Percentiles rank a stretch among this genome's conserved stretches.
These are phyloP conservation scores for Phytopythium aichiense DNA, from an alignment of 352 stramenopile genomes.

Conservation along the genomic window DNA sequence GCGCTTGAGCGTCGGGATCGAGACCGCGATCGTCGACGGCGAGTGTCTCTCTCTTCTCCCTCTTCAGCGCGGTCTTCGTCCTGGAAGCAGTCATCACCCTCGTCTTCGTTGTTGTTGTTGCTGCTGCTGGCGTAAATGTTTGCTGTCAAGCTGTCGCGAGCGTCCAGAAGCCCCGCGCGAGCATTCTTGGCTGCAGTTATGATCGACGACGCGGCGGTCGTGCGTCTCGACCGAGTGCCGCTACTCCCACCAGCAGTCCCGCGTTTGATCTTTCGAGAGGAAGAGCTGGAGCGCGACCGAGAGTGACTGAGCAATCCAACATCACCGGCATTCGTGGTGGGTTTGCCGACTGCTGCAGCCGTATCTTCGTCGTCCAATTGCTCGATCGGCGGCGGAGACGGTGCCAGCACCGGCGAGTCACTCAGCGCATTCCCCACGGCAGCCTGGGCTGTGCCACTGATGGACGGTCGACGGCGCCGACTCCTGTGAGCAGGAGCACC, in stretches of 20 bases:
- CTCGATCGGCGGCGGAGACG: background rate
- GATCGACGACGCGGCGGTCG: background rate
- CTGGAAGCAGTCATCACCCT: background rate
- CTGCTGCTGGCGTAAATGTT: background rate
- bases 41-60: background rate
- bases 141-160: background rate
- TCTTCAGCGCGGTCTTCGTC: background rate
- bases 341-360: background rate
- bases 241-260: background rate
- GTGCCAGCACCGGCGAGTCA: background rate
- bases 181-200: background rate
- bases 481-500: background rate
- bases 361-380: background rate
- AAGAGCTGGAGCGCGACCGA: background rate
- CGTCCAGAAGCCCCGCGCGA: background rate
- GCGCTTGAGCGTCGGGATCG: background rate
- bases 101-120: conserved; percentile 8
- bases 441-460: background rate
- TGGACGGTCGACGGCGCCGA: background rate
- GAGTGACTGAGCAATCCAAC: background rate
- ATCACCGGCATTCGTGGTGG: background rate
- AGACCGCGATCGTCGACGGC: background rate
- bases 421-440: background rate
- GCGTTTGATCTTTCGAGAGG: background rate
- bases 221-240: background rate